These are phyloP conservation scores for Didymella segeticola DNA, from an alignment of 2,329 filamentous ascomycete species.

Conservation along the genomic window DNA sequence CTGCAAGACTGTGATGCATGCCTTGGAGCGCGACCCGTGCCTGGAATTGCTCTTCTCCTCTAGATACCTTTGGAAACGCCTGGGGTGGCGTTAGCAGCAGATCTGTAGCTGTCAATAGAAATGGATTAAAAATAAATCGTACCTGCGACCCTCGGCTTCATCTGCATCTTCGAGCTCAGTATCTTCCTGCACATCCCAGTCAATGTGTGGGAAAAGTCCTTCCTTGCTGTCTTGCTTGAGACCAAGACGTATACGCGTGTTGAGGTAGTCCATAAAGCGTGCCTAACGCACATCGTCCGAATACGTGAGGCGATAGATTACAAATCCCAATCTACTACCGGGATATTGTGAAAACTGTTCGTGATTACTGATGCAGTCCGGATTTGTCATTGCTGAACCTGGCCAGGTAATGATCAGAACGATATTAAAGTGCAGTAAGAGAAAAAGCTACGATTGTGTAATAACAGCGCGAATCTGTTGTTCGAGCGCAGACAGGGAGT, in stretches of 20 bases:
- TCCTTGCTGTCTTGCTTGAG: slow-evolving; percentile 9
- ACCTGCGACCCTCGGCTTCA: background rate
- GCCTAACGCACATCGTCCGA: slow-evolving; percentile 8
- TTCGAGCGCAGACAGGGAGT: too few species aligned
- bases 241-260: slow-evolving; percentile 8
- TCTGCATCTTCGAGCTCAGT: slow-evolving; percentile 6
- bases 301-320: slow-evolving; percentile 20
- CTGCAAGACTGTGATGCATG: background rate
- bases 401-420: too few species aligned
- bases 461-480: too few species aligned
- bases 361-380: background rate
- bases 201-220: slow-evolving; percentile 6
- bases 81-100: background rate
- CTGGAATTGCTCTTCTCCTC: background rate
- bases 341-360: background rate
- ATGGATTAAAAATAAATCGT: background rate
- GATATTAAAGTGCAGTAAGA: too few species aligned
- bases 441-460: too few species aligned
- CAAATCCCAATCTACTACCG: slow-evolving; percentile 13
- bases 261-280: slow-evolving; percentile 18
- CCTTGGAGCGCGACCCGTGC: background rate
- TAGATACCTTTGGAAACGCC: background rate
- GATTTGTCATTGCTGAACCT: background rate
- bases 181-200: slow-evolving; percentile 18
- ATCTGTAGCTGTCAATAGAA: background rate